Percentiles rank a stretch among this genome's conserved stretches.
These are phyloP conservation scores for Ophioceras dolichostomum DNA, from an alignment of 2,329 filamentous ascomycete species.

Conservation along the genomic window DNA sequence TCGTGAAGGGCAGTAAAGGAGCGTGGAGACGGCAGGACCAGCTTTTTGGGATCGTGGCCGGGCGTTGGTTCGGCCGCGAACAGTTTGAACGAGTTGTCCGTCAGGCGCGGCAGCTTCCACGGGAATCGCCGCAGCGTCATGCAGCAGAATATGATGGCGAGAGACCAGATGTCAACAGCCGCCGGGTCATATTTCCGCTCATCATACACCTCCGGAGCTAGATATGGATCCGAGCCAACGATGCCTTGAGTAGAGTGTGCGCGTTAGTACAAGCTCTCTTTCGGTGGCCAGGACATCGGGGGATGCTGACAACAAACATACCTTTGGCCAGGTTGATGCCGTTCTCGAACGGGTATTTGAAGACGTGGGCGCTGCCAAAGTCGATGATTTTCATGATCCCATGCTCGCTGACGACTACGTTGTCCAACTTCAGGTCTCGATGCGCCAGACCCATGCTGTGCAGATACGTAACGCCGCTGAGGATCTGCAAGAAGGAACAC, in stretches of 20 bases:
- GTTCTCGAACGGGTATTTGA: constrained; percentile 92
- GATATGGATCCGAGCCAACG: constrained; percentile 82
- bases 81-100: constrained; percentile 89
- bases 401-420: constrained; percentile 90
- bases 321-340: constrained; percentile 71
- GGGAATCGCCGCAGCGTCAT: constrained; percentile 94
- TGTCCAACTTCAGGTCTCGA: constrained; percentile 91
- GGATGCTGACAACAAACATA: constrained; percentile 31
- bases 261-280: background rate
- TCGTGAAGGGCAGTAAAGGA: constrained; percentile 2
- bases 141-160: constrained; percentile 97
- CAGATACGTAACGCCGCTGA: constrained; percentile 87
- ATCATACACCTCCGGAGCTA: constrained; percentile 94
- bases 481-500: constrained; percentile 86
- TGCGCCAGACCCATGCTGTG: constrained; percentile 93
- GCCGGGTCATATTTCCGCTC: constrained; percentile 87
- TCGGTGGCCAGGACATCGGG: no score
- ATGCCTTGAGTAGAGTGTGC: no score
- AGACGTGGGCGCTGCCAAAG: constrained; percentile 94
- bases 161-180: constrained; percentile 91
- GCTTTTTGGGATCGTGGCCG: constrained; percentile 47
- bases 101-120: constrained; percentile 87
- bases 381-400: constrained; percentile 99
- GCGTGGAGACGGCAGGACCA: constrained; percentile 24
- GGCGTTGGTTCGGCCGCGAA: constrained; percentile 80